Conservation (phyloP, 495 filamentous ascomycete species). For the Aspergillus affinis region DNA sequence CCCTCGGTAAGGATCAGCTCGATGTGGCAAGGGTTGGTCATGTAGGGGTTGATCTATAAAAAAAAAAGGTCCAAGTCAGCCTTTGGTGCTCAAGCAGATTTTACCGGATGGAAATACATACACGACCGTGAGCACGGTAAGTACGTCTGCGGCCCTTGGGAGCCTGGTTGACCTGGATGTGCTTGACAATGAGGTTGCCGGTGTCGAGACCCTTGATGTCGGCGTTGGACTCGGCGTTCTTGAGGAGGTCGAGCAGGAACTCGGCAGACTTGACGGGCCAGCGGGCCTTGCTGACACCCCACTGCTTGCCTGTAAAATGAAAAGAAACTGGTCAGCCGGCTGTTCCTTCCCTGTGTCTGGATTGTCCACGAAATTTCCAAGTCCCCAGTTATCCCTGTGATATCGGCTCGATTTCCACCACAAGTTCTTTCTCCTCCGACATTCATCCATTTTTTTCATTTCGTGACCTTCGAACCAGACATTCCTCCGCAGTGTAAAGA, state of each 20-base stretch:
- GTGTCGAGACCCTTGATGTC: conserved; percentile 99
- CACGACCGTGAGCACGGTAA: conserved; percentile 99
- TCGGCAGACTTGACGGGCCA: conserved; percentile 99
- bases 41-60: conserved; percentile 94
- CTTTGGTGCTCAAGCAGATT: not conserved
- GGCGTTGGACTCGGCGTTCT: conserved; percentile 99
- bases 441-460: not conserved
- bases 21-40: conserved; percentile 99
- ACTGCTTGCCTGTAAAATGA: conserved; percentile 80
- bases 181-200: conserved; percentile 93
- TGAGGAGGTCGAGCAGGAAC: conserved; percentile 94
- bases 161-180: conserved; percentile 99
- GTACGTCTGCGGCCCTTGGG: conserved; percentile 97
- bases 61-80: not conserved
- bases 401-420: not conserved
- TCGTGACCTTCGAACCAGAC: not conserved
- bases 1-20: conserved; percentile 98
- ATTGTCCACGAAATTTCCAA: not conserved
- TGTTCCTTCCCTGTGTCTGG: not conserved
- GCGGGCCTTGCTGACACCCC: conserved; percentile 93
- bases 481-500: not conserved
- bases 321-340: conserved; percentile 21
- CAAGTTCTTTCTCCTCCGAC: not conserved
- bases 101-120: conserved; percentile 54
- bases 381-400: not conserved